Percentiles rank a stretch among this genome's conserved stretches.
Conservation (phyloP, 768 basidiomycete species). For the Amylocystis lapponica region DNA sequence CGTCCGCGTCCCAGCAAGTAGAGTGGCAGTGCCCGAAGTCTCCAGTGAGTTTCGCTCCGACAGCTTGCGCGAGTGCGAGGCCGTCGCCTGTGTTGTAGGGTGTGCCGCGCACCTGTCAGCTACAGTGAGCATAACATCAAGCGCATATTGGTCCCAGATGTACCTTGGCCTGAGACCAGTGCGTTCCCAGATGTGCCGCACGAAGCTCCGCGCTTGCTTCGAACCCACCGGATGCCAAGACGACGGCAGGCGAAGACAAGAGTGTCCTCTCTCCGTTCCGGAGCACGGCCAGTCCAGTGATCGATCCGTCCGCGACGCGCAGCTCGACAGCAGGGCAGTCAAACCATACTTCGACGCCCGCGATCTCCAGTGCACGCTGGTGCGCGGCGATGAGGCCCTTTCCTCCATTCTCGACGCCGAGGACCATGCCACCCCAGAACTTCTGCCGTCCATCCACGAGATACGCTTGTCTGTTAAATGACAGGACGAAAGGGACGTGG, state of each 20-base stretch:
- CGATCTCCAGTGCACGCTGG: conserved; percentile 39
- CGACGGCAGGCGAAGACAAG: conserved; percentile 40
- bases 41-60: conserved; percentile 53
- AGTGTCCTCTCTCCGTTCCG: conserved; percentile 30
- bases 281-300: conserved; percentile 43
- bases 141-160: neutral
- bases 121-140: neutral
- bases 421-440: conserved; percentile 68
- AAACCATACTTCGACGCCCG: conserved; percentile 54
- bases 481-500: conserved; percentile 48
- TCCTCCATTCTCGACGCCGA: conserved; percentile 58
- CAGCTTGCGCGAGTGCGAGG: conserved; percentile 41
- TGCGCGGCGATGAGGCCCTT: conserved; percentile 62
- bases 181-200: conserved; percentile 46
- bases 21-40: conserved; percentile 62
- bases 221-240: conserved; percentile 64
- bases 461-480: conserved; percentile 66
- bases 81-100: conserved; percentile 70
- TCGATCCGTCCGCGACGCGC: conserved; percentile 30
- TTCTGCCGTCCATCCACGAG: conserved; percentile 53
- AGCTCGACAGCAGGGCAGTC: conserved; percentile 40
- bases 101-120: conserved; percentile 55
- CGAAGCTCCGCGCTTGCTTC: conserved; percentile 53
- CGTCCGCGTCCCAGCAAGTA: conserved; percentile 67
- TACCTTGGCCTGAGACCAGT: conserved; percentile 56